Evolutionary conservation across 2,329 filamentous ascomycete species (phyloP), one percentile per base, ranked within the genome.

Genomic region (Thermoascus crustaceus): DNA sequence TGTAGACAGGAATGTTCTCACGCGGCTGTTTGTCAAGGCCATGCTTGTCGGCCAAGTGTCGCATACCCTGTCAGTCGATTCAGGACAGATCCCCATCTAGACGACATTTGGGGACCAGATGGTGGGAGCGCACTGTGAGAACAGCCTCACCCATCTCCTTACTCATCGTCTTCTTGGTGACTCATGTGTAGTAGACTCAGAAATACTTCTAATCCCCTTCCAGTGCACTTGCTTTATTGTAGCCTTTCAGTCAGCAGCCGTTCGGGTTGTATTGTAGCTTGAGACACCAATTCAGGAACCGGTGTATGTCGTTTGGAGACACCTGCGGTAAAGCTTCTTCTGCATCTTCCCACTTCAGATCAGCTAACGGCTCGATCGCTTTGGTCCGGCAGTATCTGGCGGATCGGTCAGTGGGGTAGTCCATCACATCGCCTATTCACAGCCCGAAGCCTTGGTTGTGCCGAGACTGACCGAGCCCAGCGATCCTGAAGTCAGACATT

Each of bases 161-260:
- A 10, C 36, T 44, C 9, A 49, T 45, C 27, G 26, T 7, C 5
- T 35, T 20, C 16, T 38, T 42, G 9, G 38, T 47, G 22, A 43
- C 35, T 31, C 31, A 30, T 7, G 23, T 39, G 20, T 51, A 51
- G 31, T 49, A 45, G 20, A 34, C 20, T 34, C 32, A 30, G 21
- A 49, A 45, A 32, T 43, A 39, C 30, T 51, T 49, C 40, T 32
- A 51, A 38, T 51, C 38, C 9, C 13, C 34, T 23, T 46, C 4
- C 16, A 51, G 37, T 3, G 41, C 5, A 18, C 46, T 45, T 8
- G 38, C 43, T 26, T 47, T 48, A 21, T 18, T 43, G 24, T 38
- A 42, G 29, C 39, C 35, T 36, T 43, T 47, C 17, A 47, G 25
- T 24, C 26, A 26, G 29, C 33, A 29, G 22, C 38, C 32, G 31